A percentile compares a stretch with the other conserved stretches of the same genome.
Evolutionary conservation across 106 monocot genomes (phyloP).

Genomic region (Alisma plantagoaquatica): DNA sequence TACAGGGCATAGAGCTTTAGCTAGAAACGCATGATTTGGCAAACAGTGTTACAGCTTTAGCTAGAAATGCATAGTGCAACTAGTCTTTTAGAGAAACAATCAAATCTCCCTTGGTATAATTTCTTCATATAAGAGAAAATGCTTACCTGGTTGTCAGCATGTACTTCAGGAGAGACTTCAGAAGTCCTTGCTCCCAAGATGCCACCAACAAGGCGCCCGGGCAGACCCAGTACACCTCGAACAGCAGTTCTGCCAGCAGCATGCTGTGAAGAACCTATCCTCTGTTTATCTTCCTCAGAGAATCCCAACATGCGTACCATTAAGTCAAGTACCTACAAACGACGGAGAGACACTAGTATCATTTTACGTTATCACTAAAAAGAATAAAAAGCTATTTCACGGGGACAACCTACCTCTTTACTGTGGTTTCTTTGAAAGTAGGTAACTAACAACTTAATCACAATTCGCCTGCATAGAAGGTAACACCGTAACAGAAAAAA

Average conservation of each 20-base stretch:
- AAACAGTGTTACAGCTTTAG: too few species aligned
- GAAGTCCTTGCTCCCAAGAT: constrained; percentile 52
- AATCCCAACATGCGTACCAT: constrained; percentile 99
- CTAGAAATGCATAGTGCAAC: too few species aligned
- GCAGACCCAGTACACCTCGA: constrained; percentile 80
- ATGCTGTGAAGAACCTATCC: constrained; percentile 74
- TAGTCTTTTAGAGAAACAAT: too few species aligned
- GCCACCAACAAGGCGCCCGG: constrained; percentile 92
- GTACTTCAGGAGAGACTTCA: constrained; percentile 16
- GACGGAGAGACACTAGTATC: background rate
- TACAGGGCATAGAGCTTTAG: too few species aligned
- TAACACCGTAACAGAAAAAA: background rate
- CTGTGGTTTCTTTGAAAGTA: constrained; percentile 97
- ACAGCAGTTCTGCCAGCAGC: constrained; percentile 74
- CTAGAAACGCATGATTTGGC: too few species aligned
- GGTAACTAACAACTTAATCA: constrained; percentile 90
- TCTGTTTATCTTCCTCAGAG: constrained; percentile 94
- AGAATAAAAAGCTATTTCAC: background rate
- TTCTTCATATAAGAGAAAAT: too few species aligned
- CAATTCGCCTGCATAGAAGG: constrained; percentile 64
- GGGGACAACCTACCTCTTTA: constrained; percentile 60
- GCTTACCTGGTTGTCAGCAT: constrained; percentile 74
- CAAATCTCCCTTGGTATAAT: too few species aligned
- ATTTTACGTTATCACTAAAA: background rate
- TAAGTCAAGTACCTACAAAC: constrained; percentile 75